These are phyloP conservation scores for Fusarium begoniae DNA, from an alignment of 2,329 filamentous ascomycete genomes.

Conservation along the genomic window DNA sequence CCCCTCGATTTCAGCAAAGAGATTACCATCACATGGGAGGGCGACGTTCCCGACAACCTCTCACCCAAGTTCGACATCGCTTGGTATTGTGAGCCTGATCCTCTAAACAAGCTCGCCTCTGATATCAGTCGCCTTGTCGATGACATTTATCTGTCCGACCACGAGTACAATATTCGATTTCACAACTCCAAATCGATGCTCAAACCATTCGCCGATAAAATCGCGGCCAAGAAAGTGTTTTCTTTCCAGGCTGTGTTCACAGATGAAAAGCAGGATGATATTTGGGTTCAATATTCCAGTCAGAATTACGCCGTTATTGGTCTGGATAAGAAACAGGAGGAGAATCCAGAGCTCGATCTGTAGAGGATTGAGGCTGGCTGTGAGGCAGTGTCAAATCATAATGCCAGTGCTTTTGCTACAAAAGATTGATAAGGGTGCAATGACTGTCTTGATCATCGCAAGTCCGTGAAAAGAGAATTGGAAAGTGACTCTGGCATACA, in stretches of 20 bases:
- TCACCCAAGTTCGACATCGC: not conserved
- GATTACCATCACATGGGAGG: not conserved
- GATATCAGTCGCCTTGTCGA: not conserved
- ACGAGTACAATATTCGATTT: not conserved
- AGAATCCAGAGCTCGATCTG: not conserved
- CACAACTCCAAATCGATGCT: not conserved
- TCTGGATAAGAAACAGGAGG: not conserved
- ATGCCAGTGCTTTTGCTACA: not conserved
- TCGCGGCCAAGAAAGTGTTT: not conserved
- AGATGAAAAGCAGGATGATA: not conserved
- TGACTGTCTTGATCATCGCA: not conserved
- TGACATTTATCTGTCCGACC: not conserved
- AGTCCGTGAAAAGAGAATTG: not conserved
- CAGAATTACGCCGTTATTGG: not conserved
- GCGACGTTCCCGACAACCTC: not conserved
- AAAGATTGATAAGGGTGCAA: not conserved
- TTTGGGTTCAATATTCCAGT: not conserved
- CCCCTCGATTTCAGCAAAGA: not conserved
- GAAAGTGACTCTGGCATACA: too few relatives aligned
- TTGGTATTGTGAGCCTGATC: not conserved
- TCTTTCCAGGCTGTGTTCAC: not conserved
- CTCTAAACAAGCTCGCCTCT: not conserved
- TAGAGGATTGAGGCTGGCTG: not conserved
- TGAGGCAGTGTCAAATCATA: too few relatives aligned
- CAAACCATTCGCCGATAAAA: not conserved